phyloP scores from a whole-genome alignment of 352 stramenopile genomes.

The Globisporangium nunn region DNA sequence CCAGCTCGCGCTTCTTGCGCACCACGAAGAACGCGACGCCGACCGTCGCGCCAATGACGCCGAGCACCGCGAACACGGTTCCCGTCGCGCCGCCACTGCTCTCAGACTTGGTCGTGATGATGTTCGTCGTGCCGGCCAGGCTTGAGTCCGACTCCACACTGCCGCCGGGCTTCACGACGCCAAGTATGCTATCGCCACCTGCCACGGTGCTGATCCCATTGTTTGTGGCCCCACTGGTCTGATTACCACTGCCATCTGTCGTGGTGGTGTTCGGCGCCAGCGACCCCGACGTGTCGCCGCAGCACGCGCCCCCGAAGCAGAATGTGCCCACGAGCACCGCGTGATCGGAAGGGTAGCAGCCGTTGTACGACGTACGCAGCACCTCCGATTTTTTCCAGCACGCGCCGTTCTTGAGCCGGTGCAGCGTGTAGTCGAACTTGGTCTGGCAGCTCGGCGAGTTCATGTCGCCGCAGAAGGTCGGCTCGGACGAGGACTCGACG shows the following conservation, averaged over 20 bases:
- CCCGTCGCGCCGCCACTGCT: slow-evolving; percentile 23
- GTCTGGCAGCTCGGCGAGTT: slow-evolving; percentile 41
- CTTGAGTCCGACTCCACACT: slow-evolving; percentile 1
- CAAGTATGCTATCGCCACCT: slow-evolving; percentile 8
- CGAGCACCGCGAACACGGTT: slow-evolving; percentile 45
- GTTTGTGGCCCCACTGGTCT: too few relatives aligned
- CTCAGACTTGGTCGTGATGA: slow-evolving; percentile 37
- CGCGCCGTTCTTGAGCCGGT: slow-evolving; percentile 29
- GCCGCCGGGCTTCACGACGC: slow-evolving; percentile 12
- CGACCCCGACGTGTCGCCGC: slow-evolving; percentile 21
- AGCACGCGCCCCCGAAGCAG: slow-evolving; percentile 56
- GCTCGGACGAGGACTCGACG: slow-evolving; percentile 38
- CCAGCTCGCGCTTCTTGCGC: slow-evolving; percentile 37
- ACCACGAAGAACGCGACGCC: slow-evolving; percentile 48
- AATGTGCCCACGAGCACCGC: slow-evolving; percentile 47
- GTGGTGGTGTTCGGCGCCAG: slow-evolving; percentile 3
- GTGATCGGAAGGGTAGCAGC: slow-evolving; percentile 76
- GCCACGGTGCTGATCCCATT: background rate
- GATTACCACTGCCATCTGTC: background rate
- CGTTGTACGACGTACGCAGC: slow-evolving; percentile 48
- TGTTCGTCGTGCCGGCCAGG: slow-evolving; percentile 11
- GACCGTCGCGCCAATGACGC: slow-evolving; percentile 29
- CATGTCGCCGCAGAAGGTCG: slow-evolving; percentile 70
- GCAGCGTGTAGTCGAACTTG: slow-evolving; percentile 70
- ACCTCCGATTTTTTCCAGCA: slow-evolving; percentile 54